Base-by-base conservation (phyloP, 2,329 filamentous ascomycete species). In the Neopestalotiopsis sp. region DNA sequence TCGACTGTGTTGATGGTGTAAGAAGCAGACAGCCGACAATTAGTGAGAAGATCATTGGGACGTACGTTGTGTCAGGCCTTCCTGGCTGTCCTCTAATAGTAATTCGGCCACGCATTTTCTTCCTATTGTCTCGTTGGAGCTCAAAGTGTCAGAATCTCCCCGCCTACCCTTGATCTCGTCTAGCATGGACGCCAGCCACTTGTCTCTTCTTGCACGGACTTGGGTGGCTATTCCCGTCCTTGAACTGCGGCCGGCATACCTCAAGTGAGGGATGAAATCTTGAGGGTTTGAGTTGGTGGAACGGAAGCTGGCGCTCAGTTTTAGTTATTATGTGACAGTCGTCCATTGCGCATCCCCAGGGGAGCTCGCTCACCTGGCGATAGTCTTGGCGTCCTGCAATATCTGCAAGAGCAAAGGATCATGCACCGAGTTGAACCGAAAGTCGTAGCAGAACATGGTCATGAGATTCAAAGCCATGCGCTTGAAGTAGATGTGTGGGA, bases 201-300 rank as follows among this genome's bases (percentile, higher is more conserved):
- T 34, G 57, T 60, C 57, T 32, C 57, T 7, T 7, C 28, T 30
- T 17, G 14, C 57, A n/a, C 57, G 57, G 12, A 60, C 57, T 24
- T 60, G 20, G 28, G 57, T 30, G 17, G 57, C 57, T 60, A 14
- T 38, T 17, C 1, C 12, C 12, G 28, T 60, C 13, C 57, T 30
- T 17, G 28, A 30, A 28, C 32, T 13, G 14, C 32, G 28, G 32
- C 28, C 28, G 6, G 17, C 4, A 24, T 60, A 60, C 24, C 57
- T 60, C 57, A 60, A 30, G 57, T 60, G 57, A 38, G 57, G 57
- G 12, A 60, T 60, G 57, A 60, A 60, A 28, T 60, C 57, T 17
- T 60, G 57, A 2, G 57, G 28, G 24, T 60, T 60, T 17, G 57
- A 60, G 57, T 60, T 60, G 3, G 28, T 60, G 4, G 57, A 60